Base-by-base conservation (phyloP, 1,139 yeast species). In the Magnusiomyces paraingens region DNA sequence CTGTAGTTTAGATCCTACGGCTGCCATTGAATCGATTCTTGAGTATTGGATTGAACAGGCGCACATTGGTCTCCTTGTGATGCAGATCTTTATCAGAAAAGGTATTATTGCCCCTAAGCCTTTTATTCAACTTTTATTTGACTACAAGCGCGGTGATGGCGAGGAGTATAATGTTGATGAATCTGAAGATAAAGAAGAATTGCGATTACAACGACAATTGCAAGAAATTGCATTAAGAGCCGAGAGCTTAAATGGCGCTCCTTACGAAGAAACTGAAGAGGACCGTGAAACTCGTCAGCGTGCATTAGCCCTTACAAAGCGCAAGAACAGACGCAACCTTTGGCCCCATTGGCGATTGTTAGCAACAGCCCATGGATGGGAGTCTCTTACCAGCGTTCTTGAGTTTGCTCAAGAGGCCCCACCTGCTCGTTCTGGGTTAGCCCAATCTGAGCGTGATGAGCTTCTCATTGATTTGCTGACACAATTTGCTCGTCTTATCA, bases 21-120 rank as follows among this genome's bases (percentile, higher is more conserved):
- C 53, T 15, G 46, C 75, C 72, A 79, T 87, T 51, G 84, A 83
- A 53, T 78, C 90, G 1, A 82, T 86, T 11, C 71, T 88, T 59
- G 75, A 87, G 58, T 81, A 84, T 63, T 90, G 97, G 96, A 76
- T 80, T 52, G 80, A 80, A 57, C 89, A 86, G 63, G 93, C 95
- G 0, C 87, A 89, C 68, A 86, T 86, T 55, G 91, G 89, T 1
- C 84, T 80, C 59, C 74, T 88, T 61, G 82, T 88, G 17, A 73
- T 86, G 62, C 89, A 82, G 62, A 81, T 79, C 58, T 77, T 84
- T 64, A 78, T 79, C 58, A 81, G 78, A 54, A 76, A 75, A 15
- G 59, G 55, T 17, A 51, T 66, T 35, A 47, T 66, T 2, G 51
- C 62, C 11, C 52, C 58, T 2, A 43, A 32, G 15, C 50, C 52